A percentile compares a stretch with the other conserved stretches of the same genome.
These are phyloP conservation scores for Inosperma sp. DNA, from an alignment of 768 basidiomycete species.

Conservation along the genomic window DNA sequence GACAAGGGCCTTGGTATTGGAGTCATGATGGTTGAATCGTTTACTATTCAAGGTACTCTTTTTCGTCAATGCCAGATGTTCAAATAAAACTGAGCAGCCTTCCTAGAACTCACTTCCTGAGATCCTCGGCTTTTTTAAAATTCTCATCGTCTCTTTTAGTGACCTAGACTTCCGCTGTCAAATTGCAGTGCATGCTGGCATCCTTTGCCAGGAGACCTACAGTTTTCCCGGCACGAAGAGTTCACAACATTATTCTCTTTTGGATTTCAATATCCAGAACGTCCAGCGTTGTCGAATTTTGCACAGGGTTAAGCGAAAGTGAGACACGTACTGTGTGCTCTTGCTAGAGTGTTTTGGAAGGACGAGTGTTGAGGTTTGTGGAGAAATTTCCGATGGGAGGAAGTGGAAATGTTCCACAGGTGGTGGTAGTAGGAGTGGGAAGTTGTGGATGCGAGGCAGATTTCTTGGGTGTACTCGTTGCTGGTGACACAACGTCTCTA, in stretches of 20 bases:
- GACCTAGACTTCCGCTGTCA: constrained; percentile 75
- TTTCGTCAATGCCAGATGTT: not conserved
- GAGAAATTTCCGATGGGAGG: constrained; percentile 44
- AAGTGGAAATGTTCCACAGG: constrained; percentile 45
- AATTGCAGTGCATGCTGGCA: constrained; percentile 74
- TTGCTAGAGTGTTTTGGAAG: constrained; percentile 71
- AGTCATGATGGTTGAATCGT: constrained; percentile 72
- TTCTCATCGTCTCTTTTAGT: constrained; percentile 69
- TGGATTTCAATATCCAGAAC: constrained; percentile 64
- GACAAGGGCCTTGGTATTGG: constrained; percentile 67
- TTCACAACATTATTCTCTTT: constrained; percentile 75
- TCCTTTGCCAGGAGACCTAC: constrained; percentile 52
- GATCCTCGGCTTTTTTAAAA: constrained; percentile 77
- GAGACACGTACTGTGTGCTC: constrained; percentile 69
- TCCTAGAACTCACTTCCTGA: constrained; percentile 64
- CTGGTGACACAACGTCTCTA: constrained; percentile 66
- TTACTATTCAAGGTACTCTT: constrained; percentile 62
- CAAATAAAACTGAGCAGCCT: constrained; percentile 8
- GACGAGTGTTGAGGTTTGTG: constrained; percentile 58
- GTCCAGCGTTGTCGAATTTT: constrained; percentile 65
- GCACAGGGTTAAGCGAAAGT: constrained; percentile 64
- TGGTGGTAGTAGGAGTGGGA: constrained; percentile 64
- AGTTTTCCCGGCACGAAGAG: constrained; percentile 68
- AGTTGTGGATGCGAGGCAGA: constrained; percentile 69
- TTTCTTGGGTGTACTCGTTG: constrained; percentile 61